Conservation (phyloP, 192 early-diverging fungal genomes). For the Mortierella antarctica region DNA sequence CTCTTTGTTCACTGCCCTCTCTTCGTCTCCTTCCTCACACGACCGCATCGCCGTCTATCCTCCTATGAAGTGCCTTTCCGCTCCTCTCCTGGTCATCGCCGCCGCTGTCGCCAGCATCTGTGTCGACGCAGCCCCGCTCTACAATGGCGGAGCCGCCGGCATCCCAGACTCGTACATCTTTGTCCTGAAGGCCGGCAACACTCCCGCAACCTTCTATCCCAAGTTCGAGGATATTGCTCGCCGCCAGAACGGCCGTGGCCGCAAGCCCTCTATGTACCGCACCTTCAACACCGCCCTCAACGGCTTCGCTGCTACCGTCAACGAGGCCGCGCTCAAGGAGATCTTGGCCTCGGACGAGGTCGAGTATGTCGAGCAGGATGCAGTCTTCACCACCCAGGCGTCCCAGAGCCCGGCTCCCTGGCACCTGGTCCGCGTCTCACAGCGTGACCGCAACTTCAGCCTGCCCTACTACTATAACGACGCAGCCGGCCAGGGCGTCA, state of each 20-base stretch:
- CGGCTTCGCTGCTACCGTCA: conserved; percentile 26
- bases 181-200: conserved; percentile 3
- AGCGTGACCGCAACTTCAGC: conserved; percentile 48
- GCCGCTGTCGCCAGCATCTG: no score
- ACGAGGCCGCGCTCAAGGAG: conserved; percentile 27
- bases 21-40: no score
- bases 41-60: no score
- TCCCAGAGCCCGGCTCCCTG: conserved; percentile 53
- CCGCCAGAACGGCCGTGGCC: conserved; percentile 30
- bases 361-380: conserved; percentile 42
- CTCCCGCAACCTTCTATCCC: conserved; percentile 11
- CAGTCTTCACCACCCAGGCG: conserved; percentile 20
- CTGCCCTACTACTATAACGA: conserved; percentile 44
- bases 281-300: conserved; percentile 3
- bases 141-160: background rate
- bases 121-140: no score
- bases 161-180: conserved; percentile 73
- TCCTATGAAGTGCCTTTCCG: no score
- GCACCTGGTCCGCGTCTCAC: conserved; percentile 61
- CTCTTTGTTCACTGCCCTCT: no score
- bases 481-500: conserved; percentile 47
- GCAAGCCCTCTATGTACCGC: conserved; percentile 18
- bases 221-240: conserved; percentile 26
- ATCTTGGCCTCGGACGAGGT: conserved; percentile 18
- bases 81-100: no score